phyloP scores from a whole-genome alignment of 2,329 filamentous ascomycete species.

The Aspergillus cejpii region DNA sequence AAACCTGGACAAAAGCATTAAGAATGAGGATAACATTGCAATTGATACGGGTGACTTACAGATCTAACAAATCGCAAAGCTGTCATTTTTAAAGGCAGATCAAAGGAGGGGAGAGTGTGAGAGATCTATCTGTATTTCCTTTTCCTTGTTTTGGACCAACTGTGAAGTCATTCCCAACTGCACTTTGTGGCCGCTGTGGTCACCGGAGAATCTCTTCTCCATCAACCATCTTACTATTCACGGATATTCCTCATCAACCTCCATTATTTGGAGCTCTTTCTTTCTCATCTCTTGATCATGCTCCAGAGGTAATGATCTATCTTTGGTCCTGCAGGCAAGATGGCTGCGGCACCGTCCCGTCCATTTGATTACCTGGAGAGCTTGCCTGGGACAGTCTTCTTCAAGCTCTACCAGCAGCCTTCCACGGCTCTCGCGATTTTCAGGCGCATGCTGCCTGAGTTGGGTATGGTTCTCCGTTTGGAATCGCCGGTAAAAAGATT shows the following conservation, averaged over 20 bases:
- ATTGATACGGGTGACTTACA: conserved; percentile 39
- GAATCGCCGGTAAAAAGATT: conserved; percentile 6
- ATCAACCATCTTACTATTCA: conserved; percentile 6
- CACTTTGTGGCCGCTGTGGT: conserved; percentile 24
- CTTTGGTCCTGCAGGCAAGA: conserved; percentile 32
- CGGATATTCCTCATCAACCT: neutral
- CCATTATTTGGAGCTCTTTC: conserved; percentile 11
- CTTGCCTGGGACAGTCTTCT: conserved; percentile 81
- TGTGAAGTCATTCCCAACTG: conserved; percentile 24
- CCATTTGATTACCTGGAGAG: conserved; percentile 88
- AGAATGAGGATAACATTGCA: conserved; percentile 5
- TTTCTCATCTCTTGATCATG: conserved; percentile 19
- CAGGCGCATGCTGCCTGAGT: conserved; percentile 87
- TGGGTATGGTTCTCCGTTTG: conserved; percentile 53
- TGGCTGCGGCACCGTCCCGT: conserved; percentile 53
- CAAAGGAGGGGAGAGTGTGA: no score
- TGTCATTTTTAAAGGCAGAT: conserved; percentile 39
- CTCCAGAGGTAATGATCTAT: conserved; percentile 21
- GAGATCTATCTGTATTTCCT: no score
- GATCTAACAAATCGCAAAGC: conserved; percentile 59
- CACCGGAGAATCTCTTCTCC: conserved; percentile 20
- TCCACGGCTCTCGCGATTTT: conserved; percentile 94
- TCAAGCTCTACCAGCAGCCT: conserved; percentile 88
- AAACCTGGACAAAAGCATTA: conserved; percentile 53
- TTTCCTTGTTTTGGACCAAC: neutral